phyloP scores from a whole-genome alignment of 441 rosid genomes.

The Lepidium campestre region DNA sequence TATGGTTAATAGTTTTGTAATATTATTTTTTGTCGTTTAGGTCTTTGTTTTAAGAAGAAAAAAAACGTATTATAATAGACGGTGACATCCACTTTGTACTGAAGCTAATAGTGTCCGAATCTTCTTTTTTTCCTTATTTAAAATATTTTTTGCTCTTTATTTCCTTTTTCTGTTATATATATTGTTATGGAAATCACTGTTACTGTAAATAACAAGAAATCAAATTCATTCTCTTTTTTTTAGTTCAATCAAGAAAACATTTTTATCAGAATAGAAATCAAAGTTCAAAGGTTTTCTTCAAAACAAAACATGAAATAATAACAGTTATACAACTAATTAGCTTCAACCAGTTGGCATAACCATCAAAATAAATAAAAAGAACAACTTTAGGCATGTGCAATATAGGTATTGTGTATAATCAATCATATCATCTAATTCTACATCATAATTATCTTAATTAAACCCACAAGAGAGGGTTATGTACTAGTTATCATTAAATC shows the following conservation, averaged over 20 bases:
- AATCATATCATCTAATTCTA: neutral
- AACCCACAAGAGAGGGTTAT: neutral
- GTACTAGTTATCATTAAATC: neutral
- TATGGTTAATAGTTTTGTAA: slow-evolving; percentile 1
- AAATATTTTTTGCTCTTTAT: neutral
- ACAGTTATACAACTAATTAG: neutral
- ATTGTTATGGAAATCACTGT: too few species aligned
- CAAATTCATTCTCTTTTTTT: too few species aligned
- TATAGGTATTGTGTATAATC: neutral
- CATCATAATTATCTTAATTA: neutral
- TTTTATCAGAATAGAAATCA: too few species aligned
- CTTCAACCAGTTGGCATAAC: slow-evolving; percentile 15
- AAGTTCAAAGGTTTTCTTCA: neutral
- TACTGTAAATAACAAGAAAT: too few species aligned
- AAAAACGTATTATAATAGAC: neutral
- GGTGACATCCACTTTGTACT: slow-evolving; percentile 4
- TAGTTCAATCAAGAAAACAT: too few species aligned
- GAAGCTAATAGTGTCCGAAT: slow-evolving; percentile 13
- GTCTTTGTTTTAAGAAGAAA: neutral
- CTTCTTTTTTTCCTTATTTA: neutral
- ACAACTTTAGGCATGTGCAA: slow-evolving; percentile 26
- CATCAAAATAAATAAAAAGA: neutral
- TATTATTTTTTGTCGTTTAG: slow-evolving; percentile 11
- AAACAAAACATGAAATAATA: neutral
- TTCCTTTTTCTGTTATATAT: too few species aligned